Evolutionary conservation across 192 early-diverging fungal species (phyloP).

Genomic region (Helicostylum pulchrum): DNA sequence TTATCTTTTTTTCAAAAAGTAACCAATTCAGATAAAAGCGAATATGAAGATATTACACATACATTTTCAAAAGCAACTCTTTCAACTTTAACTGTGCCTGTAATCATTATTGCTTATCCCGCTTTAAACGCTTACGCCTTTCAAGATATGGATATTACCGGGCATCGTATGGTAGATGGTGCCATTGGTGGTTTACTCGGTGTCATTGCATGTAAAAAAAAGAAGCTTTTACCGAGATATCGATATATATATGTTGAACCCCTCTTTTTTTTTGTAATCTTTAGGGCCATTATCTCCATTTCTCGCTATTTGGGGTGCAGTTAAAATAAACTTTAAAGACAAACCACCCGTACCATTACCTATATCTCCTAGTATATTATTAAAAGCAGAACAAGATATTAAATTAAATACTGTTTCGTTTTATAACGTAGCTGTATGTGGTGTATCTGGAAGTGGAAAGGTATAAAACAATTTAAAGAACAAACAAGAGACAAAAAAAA

Average conservation of each 20-base stretch:
- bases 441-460: slow-evolving; percentile 36
- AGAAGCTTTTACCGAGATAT: not conserved
- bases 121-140: slow-evolving; percentile 32
- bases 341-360: slow-evolving; percentile 25
- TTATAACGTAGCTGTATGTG: slow-evolving; percentile 38
- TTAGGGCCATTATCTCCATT: slow-evolving; percentile 30
- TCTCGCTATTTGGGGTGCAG: slow-evolving; percentile 32
- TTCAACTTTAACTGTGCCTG: slow-evolving; percentile 32
- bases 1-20: slow-evolving; percentile 3
- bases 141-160: slow-evolving; percentile 30
- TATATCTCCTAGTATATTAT: slow-evolving; percentile 16
- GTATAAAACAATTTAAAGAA: slow-evolving; percentile 14
- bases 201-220: slow-evolving; percentile 34
- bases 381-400: slow-evolving; percentile 24
- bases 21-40: not conserved
- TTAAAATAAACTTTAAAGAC: slow-evolving; percentile 28
- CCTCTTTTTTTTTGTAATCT: not conserved
- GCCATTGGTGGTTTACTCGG: slow-evolving; percentile 33
- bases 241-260: too few species aligned
- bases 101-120: slow-evolving; percentile 36
- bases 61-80: slow-evolving; percentile 32
- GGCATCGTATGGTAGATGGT: slow-evolving; percentile 26
- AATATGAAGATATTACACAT: slow-evolving; percentile 28
- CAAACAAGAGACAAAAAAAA: not conserved
- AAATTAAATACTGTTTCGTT: slow-evolving; percentile 27